Percentiles rank a stretch among this genome's conserved stretches.
These are phyloP conservation scores for Bocquillonia castaneifolia DNA, from an alignment of 441 rosid species.

Conservation along the genomic window DNA sequence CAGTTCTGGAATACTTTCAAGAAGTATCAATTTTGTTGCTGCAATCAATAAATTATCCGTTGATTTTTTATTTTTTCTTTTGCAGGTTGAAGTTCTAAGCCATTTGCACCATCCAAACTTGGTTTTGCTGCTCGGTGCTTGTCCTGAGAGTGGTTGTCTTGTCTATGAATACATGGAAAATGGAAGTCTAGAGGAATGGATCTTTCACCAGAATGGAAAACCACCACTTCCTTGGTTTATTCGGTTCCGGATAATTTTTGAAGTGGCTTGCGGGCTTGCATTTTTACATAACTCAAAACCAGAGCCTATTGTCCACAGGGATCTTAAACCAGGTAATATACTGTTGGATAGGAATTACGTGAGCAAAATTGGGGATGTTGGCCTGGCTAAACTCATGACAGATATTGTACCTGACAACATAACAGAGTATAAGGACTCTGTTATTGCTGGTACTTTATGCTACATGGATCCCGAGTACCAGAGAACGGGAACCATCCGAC, in stretches of 20 bases:
- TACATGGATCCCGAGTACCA: constrained; percentile 91
- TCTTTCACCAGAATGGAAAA: constrained; percentile 49
- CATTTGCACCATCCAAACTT: constrained; percentile 72
- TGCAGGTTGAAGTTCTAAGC: constrained; percentile 82
- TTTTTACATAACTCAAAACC: constrained; percentile 93
- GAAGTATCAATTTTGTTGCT: background rate
- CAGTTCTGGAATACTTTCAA: background rate
- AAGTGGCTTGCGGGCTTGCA: constrained; percentile 80
- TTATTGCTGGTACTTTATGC: constrained; percentile 66
- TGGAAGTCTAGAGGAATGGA: constrained; percentile 73
- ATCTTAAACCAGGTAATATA: constrained; percentile 75
- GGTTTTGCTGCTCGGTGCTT: constrained; percentile 83
- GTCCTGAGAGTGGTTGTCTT: constrained; percentile 79
- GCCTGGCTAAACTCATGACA: constrained; percentile 66
- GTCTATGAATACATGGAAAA: constrained; percentile 85
- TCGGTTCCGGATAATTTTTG: constrained; percentile 61
- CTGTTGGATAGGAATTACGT: constrained; percentile 65
- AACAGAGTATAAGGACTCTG: constrained; percentile 58
- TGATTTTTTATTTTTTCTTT: background rate
- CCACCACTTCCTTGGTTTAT: constrained; percentile 79
- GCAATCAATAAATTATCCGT: background rate
- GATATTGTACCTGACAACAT: constrained; percentile 67
- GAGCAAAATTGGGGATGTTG: constrained; percentile 84
- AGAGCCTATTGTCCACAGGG: constrained; percentile 85
- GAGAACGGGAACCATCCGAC: constrained; percentile 78